Conservation (phyloP, 2,329 filamentous ascomycete species). For the Epichloe baconii region DNA sequence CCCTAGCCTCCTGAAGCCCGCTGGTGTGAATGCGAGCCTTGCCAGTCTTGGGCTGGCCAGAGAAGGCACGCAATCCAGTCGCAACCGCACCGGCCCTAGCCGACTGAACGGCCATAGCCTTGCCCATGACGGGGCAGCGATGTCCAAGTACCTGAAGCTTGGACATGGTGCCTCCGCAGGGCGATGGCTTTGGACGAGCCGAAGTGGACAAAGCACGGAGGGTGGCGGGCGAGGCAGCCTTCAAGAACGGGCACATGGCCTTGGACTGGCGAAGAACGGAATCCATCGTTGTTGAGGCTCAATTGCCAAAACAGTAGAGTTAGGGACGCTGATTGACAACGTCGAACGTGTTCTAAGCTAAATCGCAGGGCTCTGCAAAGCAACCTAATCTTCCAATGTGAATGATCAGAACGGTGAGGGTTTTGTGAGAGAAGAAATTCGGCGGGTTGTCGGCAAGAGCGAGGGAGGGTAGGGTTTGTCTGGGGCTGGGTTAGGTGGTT, state of each 20-base stretch:
- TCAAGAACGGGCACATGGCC: constrained; percentile 94
- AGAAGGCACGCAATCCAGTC: constrained; percentile 37
- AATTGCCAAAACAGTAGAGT: neutral
- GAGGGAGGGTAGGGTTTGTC: neutral
- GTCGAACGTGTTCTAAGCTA: neutral
- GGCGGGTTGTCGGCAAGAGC: neutral
- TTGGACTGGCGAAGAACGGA: constrained; percentile 87
- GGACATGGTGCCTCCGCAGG: constrained; percentile 85
- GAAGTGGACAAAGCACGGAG: constrained; percentile 79
- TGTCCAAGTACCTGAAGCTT: constrained; percentile 90
- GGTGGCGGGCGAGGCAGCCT: constrained; percentile 82
- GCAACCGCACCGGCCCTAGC: constrained; percentile 38
- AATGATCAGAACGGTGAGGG: neutral
- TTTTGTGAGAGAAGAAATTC: neutral
- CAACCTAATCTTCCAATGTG: neutral
- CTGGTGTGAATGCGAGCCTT: constrained; percentile 76
- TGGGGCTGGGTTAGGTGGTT: neutral
- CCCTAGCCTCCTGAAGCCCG: constrained; percentile 60
- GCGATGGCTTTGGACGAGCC: constrained; percentile 50
- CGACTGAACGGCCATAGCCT: constrained; percentile 82
- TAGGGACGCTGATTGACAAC: neutral
- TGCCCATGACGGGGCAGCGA: constrained; percentile 97
- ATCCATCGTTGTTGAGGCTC: constrained; percentile 53
- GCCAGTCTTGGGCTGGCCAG: constrained; percentile 36
- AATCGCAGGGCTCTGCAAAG: neutral